A percentile compares a stretch with the other conserved stretches of the same genome.
Evolutionary conservation across 768 basidiomycete genomes (phyloP).

Genomic region (Macrolepiota dolichaula): DNA sequence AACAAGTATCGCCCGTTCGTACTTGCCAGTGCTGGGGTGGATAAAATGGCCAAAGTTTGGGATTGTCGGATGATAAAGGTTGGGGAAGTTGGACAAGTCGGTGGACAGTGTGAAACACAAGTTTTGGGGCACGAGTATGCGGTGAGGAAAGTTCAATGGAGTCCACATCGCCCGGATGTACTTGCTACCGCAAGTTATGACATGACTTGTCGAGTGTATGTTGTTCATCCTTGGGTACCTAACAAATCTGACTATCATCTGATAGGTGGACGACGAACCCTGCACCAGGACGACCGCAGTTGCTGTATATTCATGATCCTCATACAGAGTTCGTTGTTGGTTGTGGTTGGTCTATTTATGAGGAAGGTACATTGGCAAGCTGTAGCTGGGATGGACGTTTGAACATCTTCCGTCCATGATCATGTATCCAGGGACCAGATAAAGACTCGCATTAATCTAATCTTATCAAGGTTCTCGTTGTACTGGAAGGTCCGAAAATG

Average conservation of each 20-base stretch:
- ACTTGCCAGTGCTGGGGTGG: conserved; percentile 77
- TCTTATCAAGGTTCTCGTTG: background rate
- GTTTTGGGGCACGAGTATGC: conserved; percentile 88
- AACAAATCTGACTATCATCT: conserved; percentile 3
- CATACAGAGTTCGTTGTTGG: conserved; percentile 97
- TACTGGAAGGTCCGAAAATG: too few relatives aligned
- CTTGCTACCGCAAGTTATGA: conserved; percentile 79
- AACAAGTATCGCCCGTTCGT: conserved; percentile 85
- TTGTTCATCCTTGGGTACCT: conserved; percentile 16
- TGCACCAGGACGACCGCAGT: conserved; percentile 41
- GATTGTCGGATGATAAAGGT: conserved; percentile 83
- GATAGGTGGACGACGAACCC: conserved; percentile 74
- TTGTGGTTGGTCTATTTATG: conserved; percentile 88
- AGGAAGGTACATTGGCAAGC: conserved; percentile 82
- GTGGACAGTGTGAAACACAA: conserved; percentile 67
- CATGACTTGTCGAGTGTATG: conserved; percentile 92
- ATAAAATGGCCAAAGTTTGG: conserved; percentile 75
- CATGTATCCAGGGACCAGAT: conserved; percentile 1
- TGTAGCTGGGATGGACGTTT: conserved; percentile 92
- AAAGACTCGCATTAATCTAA: background rate
- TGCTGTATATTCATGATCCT: conserved; percentile 73
- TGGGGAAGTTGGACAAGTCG: conserved; percentile 53
- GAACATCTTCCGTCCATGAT: conserved; percentile 64
- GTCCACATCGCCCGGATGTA: conserved; percentile 70
- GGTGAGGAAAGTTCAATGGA: conserved; percentile 86